A percentile compares a stretch with the other conserved stretches of the same genome.
Evolutionary conservation across 1,139 yeast species (phyloP).

Genomic region (Yamadazyma kanchanaburiensis): DNA sequence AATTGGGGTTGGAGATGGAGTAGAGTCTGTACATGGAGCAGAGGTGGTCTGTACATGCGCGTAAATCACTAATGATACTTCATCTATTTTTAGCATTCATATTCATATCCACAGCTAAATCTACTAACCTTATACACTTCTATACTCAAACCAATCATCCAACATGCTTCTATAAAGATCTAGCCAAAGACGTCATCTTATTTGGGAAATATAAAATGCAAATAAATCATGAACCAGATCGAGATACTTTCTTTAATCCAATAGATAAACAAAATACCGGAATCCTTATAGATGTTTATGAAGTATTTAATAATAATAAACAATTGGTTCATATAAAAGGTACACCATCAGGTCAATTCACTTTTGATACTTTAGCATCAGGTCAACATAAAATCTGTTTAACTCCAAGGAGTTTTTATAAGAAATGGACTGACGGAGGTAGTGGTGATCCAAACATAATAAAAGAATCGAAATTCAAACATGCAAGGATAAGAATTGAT

Average conservation of each 20-base stretch:
- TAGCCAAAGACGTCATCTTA: slow-evolving; percentile 55
- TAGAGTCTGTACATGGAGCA: too few species aligned
- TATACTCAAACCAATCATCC: slow-evolving; percentile 57
- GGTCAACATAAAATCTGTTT: slow-evolving; percentile 76
- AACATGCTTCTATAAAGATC: slow-evolving; percentile 65
- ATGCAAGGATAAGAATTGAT: slow-evolving; percentile 49
- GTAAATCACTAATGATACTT: too few species aligned
- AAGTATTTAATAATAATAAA: slow-evolving; percentile 63
- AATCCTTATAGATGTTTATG: slow-evolving; percentile 50
- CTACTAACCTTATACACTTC: slow-evolving; percentile 34
- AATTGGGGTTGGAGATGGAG: too few species aligned
- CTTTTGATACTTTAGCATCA: slow-evolving; percentile 64
- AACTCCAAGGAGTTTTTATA: slow-evolving; percentile 52
- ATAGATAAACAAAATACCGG: slow-evolving; percentile 27
- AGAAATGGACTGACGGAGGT: slow-evolving; percentile 17
- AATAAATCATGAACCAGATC: slow-evolving; percentile 34
- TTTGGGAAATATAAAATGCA: slow-evolving; percentile 60
- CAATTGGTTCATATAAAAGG: slow-evolving; percentile 67
- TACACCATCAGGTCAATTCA: slow-evolving; percentile 57
- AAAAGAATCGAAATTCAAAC: slow-evolving; percentile 48
- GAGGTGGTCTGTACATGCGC: too few species aligned
- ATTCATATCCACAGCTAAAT: not conserved
- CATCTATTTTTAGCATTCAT: too few species aligned
- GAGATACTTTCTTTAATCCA: slow-evolving; percentile 37
- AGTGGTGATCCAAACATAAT: slow-evolving; percentile 10